Evolutionary conservation across 371 early-diverging fungal species (phyloP).

Genomic region (Mortierella sp.): DNA sequence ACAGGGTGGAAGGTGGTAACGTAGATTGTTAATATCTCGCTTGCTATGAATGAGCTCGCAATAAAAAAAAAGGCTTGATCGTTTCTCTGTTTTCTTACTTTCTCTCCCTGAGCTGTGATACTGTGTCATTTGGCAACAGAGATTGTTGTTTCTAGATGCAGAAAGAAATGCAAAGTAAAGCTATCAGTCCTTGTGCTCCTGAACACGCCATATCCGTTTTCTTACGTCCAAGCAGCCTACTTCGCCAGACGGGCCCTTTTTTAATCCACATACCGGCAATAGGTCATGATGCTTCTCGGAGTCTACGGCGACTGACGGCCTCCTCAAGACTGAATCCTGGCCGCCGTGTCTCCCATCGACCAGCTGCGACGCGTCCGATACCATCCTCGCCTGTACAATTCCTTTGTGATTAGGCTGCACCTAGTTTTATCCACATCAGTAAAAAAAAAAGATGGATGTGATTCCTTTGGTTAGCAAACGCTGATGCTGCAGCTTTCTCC

Average conservation of each 20-base stretch:
- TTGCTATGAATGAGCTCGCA: not conserved
- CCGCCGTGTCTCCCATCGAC: not conserved
- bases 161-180: not conserved
- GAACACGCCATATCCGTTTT: not conserved
- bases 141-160: not conserved
- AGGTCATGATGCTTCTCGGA: not conserved
- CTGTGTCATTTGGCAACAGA: not conserved
- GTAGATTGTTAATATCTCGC: not conserved
- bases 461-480: not conserved
- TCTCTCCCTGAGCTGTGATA: not conserved
- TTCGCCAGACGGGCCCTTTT: too few species aligned
- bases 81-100: not conserved
- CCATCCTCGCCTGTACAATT: slow-evolving; percentile 19
- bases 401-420: not conserved
- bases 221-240: not conserved
- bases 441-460: too few species aligned
- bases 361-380: not conserved
- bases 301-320: not conserved
- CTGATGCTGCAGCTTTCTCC: not conserved
- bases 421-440: not conserved
- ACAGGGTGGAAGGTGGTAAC: not conserved
- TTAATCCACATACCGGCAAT: not conserved
- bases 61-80: not conserved
- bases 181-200: too few species aligned
- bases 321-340: not conserved